Percentiles rank a stretch among this genome's conserved stretches.
Conservation (phyloP, 2,329 filamentous ascomycete genomes). For the Juglanconis oblonga region DNA sequence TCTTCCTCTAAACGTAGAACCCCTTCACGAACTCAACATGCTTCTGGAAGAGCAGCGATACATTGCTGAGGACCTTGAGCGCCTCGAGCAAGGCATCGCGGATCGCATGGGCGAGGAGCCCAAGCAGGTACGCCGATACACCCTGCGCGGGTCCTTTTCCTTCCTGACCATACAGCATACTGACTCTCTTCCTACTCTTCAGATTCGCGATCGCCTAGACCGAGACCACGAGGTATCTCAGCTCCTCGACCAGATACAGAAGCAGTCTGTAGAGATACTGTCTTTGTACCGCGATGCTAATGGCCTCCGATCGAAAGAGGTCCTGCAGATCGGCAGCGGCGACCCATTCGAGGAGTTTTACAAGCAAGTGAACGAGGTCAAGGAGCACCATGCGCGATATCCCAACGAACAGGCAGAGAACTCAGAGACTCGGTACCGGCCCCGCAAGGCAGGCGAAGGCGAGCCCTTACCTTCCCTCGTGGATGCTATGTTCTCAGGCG, state of each 20-base stretch:
- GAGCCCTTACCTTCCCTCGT: slow-evolving; percentile 66
- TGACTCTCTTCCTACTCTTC: slow-evolving; percentile 22
- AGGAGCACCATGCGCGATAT: slow-evolving; percentile 84
- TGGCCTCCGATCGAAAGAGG: slow-evolving; percentile 70
- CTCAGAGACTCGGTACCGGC: slow-evolving; percentile 86
- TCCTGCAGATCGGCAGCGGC: slow-evolving; percentile 78
- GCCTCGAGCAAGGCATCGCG: slow-evolving; percentile 88
- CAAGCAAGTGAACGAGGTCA: slow-evolving; percentile 75
- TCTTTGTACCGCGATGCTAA: slow-evolving; percentile 81
- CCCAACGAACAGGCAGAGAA: slow-evolving; percentile 95
- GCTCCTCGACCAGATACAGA: slow-evolving; percentile 82
- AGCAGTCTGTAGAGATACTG: slow-evolving; percentile 76
- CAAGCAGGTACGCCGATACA: slow-evolving; percentile 61
- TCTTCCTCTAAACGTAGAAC: no score
- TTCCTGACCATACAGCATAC: neutral
- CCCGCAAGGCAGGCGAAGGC: slow-evolving; percentile 56
- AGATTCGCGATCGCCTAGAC: slow-evolving; percentile 86
- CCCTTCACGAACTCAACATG: slow-evolving; percentile 46
- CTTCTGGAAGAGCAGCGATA: slow-evolving; percentile 90
- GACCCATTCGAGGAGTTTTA: slow-evolving; percentile 92
- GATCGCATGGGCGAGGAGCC: slow-evolving; percentile 88
- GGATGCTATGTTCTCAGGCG: slow-evolving; percentile 91
- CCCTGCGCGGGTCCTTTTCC: neutral
- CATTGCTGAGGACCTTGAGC: slow-evolving; percentile 93
- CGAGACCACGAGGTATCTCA: slow-evolving; percentile 89